Percentiles rank a stretch among this genome's conserved stretches.
Evolutionary conservation across 768 basidiomycete genomes (phyloP).

Genomic region (Suillus subluteus): DNA sequence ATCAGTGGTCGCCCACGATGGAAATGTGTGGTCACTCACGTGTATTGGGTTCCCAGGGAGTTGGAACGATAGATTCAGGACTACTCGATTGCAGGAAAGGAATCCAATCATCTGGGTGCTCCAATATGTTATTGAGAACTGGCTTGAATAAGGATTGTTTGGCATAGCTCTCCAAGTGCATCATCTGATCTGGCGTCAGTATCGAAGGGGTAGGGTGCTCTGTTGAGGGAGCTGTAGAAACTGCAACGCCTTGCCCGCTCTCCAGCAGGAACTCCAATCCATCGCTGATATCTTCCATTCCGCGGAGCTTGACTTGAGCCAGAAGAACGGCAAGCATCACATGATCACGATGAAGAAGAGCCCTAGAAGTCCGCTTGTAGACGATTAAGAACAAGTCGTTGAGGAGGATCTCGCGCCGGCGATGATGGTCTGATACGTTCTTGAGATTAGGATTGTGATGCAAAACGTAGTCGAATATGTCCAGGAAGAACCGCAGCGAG

Average conservation of each 20-base stretch:
- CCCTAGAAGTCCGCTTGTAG: constrained; percentile 87
- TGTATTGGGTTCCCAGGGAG: constrained; percentile 76
- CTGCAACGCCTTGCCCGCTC: constrained; percentile 66
- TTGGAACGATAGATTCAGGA: constrained; percentile 75
- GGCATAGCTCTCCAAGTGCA: constrained; percentile 71
- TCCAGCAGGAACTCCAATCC: constrained; percentile 94
- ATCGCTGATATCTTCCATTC: constrained; percentile 76
- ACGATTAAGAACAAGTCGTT: constrained; percentile 89
- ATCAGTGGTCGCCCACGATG: constrained; percentile 16
- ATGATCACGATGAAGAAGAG: constrained; percentile 88
- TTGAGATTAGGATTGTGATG: constrained; percentile 90
- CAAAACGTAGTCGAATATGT: constrained; percentile 95
- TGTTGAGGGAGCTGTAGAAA: constrained; percentile 36
- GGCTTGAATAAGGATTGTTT: constrained; percentile 79
- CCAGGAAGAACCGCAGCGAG: constrained; percentile 96
- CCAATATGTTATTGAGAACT: constrained; percentile 63
- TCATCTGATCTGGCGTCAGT: constrained; percentile 67
- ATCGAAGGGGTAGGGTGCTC: constrained; percentile 46
- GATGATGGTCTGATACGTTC: constrained; percentile 70
- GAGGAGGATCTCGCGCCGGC: constrained; percentile 78
- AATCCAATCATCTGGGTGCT: constrained; percentile 69
- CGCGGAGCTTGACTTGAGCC: constrained; percentile 85
- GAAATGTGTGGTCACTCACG: constrained; percentile 52
- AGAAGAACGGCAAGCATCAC: constrained; percentile 89
- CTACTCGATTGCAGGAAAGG: constrained; percentile 66